These are phyloP conservation scores for Striga asiatica DNA, from an alignment of 257 asterid genomes.

Conservation along the genomic window DNA sequence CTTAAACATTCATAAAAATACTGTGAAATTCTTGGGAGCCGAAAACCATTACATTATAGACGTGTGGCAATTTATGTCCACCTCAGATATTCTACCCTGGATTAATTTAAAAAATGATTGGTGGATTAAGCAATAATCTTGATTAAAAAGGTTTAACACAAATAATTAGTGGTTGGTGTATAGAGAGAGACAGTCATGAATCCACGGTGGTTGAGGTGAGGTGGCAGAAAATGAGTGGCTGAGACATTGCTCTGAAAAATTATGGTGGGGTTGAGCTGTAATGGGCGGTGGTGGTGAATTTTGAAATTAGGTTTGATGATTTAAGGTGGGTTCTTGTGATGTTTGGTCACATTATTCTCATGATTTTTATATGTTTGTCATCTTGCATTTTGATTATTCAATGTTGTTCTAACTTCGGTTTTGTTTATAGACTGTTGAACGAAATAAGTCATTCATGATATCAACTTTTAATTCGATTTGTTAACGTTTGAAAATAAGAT, in stretches of 20 bases:
- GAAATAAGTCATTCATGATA: too few relatives aligned
- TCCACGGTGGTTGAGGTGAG: constrained; percentile 18
- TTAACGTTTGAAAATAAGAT: too few relatives aligned
- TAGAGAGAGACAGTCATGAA: neutral
- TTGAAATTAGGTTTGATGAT: constrained; percentile 7
- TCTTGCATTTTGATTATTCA: neutral
- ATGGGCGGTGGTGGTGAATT: constrained; percentile 22
- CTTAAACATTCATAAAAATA: constrained; percentile 8
- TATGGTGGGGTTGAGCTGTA: constrained; percentile 7
- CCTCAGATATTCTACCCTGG: neutral
- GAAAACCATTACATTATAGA: neutral
- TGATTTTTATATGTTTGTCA: constrained; percentile 18
- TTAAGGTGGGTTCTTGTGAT: constrained; percentile 32
- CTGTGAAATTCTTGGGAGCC: neutral
- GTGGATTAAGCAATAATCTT: too few relatives aligned
- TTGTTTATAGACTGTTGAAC: neutral
- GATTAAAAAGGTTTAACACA: neutral
- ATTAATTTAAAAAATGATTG: constrained; percentile 1
- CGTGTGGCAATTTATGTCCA: constrained; percentile 8
- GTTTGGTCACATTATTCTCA: constrained; percentile 1
- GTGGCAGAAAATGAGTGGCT: constrained; percentile 29
- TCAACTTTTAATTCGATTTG: too few relatives aligned
- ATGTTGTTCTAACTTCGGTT: neutral
- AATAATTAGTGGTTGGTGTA: constrained; percentile 18
- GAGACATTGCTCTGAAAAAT: neutral